phyloP scores from a whole-genome alignment of 129 eudicot species.

The Flaveria trinervia region DNA sequence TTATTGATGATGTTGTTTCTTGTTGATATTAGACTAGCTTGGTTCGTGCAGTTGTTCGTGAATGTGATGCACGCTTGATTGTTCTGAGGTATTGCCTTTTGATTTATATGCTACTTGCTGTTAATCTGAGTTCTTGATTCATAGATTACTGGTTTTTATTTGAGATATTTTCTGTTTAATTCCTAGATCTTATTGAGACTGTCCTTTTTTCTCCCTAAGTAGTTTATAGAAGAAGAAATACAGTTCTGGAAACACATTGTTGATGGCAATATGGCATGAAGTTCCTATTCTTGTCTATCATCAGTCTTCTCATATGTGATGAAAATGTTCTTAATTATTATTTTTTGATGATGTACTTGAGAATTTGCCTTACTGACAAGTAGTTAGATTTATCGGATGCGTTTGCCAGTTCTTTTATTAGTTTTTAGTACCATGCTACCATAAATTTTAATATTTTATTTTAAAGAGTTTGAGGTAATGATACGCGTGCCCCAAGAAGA shows the following conservation, averaged over 20 bases:
- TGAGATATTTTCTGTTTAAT: background rate
- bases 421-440: background rate
- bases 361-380: background rate
- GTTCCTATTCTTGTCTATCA: background rate
- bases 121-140: background rate
- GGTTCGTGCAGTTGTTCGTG: constrained; percentile 92
- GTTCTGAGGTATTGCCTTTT: constrained; percentile 60
- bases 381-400: background rate
- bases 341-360: background rate
- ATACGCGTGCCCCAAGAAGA: background rate
- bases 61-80: constrained; percentile 75
- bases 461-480: background rate
- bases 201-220: background rate
- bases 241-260: background rate
- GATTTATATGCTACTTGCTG: constrained; percentile 12
- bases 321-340: background rate
- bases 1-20: constrained; percentile 24
- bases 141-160: background rate
- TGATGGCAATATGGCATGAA: background rate
- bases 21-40: constrained; percentile 69
- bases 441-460: background rate
- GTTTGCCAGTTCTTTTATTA: background rate
- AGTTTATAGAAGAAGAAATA: background rate
- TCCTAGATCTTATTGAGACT: background rate
- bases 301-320: background rate